A percentile compares a stretch with the other conserved stretches of the same genome.
Evolutionary conservation across 441 rosid genomes (phyloP).

Genomic region (Arabidopsis lyrata): DNA sequence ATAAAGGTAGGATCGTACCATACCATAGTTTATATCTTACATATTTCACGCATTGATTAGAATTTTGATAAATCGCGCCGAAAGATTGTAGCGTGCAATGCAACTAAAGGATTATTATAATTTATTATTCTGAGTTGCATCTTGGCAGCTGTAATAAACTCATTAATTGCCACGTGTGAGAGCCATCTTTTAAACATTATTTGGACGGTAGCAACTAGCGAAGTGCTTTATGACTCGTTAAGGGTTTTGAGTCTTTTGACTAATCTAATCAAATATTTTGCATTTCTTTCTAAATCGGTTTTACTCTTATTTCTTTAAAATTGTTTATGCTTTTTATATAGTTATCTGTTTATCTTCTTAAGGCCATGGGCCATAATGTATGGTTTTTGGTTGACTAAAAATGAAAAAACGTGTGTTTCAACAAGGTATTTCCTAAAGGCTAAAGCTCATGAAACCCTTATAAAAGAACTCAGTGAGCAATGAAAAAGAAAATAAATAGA

Average conservation of each 20-base stretch:
- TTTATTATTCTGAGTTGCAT: slow-evolving; percentile 21
- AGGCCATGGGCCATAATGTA: neutral
- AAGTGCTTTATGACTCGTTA: slow-evolving; percentile 33
- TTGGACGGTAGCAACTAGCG: slow-evolving; percentile 36
- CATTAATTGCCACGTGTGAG: slow-evolving; percentile 24
- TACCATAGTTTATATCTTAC: neutral
- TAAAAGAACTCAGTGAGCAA: neutral
- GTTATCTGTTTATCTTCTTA: neutral
- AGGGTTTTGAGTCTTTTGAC: slow-evolving; percentile 27
- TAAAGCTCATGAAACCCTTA: slow-evolving; percentile 14
- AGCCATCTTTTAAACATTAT: slow-evolving; percentile 11
- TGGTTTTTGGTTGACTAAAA: slow-evolving; percentile 13
- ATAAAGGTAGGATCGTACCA: neutral
- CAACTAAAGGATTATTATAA: slow-evolving; percentile 29
- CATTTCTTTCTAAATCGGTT: neutral
- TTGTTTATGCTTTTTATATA: neutral
- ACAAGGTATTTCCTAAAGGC: neutral
- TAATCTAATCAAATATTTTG: slow-evolving; percentile 29
- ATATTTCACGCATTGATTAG: slow-evolving; percentile 9
- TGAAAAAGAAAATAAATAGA: slow-evolving; percentile 1
- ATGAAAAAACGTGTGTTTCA: neutral
- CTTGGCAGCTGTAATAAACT: slow-evolving; percentile 39
- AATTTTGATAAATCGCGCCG: slow-evolving; percentile 24
- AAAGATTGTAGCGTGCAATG: slow-evolving; percentile 42
- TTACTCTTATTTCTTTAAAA: neutral